A percentile compares a stretch with the other conserved stretches of the same genome.
These are phyloP conservation scores for Herpetospermum pedunculosum DNA, from an alignment of 306 rosid species.

Conservation along the genomic window DNA sequence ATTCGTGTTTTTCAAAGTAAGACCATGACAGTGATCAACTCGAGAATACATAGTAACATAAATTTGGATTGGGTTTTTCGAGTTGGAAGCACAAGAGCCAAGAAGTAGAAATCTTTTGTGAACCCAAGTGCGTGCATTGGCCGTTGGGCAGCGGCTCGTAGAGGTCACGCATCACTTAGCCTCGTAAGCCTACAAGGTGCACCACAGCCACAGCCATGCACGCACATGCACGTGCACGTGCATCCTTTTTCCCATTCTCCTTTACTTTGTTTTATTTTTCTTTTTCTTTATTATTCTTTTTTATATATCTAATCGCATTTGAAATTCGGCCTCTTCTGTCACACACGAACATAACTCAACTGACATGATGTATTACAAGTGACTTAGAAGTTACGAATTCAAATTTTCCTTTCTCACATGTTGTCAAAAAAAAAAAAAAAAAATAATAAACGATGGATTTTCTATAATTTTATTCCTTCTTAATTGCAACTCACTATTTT, in stretches of 20 bases:
- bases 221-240: background rate
- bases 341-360: too few relatives aligned
- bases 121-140: background rate
- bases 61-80: background rate
- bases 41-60: background rate
- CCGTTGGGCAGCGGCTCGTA: conserved; percentile 13
- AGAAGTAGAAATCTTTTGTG: background rate
- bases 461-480: background rate
- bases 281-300: background rate
- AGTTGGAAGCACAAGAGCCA: background rate
- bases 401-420: too few relatives aligned
- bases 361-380: too few relatives aligned
- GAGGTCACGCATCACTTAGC: background rate
- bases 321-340: background rate
- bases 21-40: background rate
- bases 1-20: background rate
- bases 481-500: background rate
- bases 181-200: background rate
- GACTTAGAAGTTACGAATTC: too few relatives aligned
- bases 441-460: too few relatives aligned
- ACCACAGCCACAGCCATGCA: background rate
- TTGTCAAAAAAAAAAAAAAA: too few relatives aligned
- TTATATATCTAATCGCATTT: background rate
- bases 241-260: background rate
- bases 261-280: background rate